Conservation (phyloP, 139 green algal genomes). For the Tetraselmis chui region DNA sequence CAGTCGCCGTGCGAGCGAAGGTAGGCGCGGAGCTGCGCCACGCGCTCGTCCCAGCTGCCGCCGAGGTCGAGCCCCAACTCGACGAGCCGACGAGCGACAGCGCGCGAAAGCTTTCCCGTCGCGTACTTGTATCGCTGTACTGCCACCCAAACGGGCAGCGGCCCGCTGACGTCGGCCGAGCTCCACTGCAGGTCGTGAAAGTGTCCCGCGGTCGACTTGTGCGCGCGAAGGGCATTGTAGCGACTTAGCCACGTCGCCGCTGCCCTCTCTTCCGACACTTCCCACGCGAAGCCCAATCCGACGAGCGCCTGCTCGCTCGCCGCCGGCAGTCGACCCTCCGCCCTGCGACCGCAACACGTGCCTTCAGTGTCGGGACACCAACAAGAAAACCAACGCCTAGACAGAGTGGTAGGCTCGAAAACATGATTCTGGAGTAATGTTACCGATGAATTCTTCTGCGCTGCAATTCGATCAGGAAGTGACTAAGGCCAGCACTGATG, state of each 20-base stretch:
- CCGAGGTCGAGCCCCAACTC: background rate
- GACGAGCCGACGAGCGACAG: background rate
- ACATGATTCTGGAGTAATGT: no score
- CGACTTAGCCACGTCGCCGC: background rate
- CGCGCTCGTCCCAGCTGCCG: background rate
- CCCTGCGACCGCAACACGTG: no score
- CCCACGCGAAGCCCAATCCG: background rate
- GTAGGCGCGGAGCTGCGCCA: background rate
- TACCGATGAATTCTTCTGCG: no score
- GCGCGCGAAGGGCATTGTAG: background rate
- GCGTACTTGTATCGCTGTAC: background rate
- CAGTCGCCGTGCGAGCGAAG: background rate
- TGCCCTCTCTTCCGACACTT: background rate
- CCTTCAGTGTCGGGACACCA: no score
- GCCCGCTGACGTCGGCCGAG: no score
- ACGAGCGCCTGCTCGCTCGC: background rate
- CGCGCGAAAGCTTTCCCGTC: background rate
- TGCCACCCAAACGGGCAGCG: background rate
- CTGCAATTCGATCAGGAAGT: no score
- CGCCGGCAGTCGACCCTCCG: background rate
- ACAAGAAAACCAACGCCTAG: no score
- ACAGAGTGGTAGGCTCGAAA: no score
- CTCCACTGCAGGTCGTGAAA: background rate
- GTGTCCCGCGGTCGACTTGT: background rate
- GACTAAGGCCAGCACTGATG: no score